Conservation (phyloP, 331 rosid genomes). For the Quercus tomentella region DNA sequence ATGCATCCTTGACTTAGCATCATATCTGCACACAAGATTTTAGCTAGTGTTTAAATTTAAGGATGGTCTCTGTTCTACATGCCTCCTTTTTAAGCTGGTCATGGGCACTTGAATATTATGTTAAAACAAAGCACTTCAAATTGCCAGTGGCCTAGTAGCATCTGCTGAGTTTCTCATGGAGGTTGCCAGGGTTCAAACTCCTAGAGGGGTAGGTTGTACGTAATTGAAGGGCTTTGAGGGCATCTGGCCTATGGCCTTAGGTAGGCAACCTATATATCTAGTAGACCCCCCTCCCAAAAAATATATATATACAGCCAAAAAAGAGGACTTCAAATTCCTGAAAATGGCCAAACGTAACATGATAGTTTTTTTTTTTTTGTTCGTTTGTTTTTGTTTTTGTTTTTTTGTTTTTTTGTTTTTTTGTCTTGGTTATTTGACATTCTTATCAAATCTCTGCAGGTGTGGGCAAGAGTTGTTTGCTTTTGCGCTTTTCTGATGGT, state of each 20-base stretch:
- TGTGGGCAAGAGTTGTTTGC: constrained; percentile 93
- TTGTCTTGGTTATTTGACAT: background rate
- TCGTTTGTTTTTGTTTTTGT: background rate
- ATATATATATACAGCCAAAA: no score
- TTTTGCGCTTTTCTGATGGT: constrained; percentile 87
- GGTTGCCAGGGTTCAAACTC: no score
- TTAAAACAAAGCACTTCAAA: background rate
- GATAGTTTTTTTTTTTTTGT: background rate
- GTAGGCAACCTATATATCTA: no score
- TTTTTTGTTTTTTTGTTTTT: background rate
- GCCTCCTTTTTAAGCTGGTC: background rate
- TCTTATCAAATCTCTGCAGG: constrained; percentile 46
- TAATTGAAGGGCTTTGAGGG: no score
- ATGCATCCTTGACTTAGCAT: background rate
- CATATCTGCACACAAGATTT: background rate
- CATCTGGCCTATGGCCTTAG: no score
- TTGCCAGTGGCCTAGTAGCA: no score
- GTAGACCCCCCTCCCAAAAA: no score
- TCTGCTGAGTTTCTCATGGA: no score
- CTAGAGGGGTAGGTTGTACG: no score
- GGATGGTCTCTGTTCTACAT: background rate
- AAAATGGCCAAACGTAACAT: background rate
- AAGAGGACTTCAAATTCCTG: background rate
- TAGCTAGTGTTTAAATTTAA: background rate
- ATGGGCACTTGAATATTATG: background rate